These are phyloP conservation scores for Aureobasidium sp. DNA, from an alignment of 2,329 filamentous ascomycete genomes.

Conservation along the genomic window DNA sequence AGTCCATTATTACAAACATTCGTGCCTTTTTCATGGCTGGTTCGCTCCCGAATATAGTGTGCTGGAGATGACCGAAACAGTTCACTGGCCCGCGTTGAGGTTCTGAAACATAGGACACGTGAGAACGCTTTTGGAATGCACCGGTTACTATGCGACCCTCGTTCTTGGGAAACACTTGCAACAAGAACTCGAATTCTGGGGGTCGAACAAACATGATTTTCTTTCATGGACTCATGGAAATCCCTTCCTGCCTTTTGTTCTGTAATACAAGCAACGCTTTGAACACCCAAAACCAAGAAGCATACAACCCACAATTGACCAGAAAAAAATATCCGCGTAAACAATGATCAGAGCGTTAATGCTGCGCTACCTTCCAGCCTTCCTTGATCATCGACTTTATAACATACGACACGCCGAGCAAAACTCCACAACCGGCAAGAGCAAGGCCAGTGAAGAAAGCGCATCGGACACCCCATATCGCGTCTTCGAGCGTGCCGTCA, in stretches of 20 bases:
- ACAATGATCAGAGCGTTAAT: neutral
- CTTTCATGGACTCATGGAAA: neutral
- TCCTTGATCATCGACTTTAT: constrained; percentile 16
- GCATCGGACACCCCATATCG: constrained; percentile 19
- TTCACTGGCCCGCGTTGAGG: neutral
- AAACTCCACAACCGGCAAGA: constrained; percentile 18
- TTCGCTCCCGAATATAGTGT: neutral
- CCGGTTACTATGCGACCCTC: neutral
- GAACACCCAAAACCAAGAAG: neutral
- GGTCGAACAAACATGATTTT: neutral
- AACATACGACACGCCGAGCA: constrained; percentile 20
- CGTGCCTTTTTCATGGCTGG: neutral
- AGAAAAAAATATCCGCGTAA: neutral
- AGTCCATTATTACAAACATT: neutral
- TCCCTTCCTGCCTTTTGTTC: neutral
- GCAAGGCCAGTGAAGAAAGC: constrained; percentile 22
- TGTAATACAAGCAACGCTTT: neutral
- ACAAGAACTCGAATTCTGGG: neutral
- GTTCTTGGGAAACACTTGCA: neutral
- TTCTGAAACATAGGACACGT: neutral
- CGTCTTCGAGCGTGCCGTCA: constrained; percentile 9
- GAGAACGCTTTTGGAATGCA: neutral
- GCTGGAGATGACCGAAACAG: neutral
- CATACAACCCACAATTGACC: neutral
- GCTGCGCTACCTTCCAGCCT: constrained; percentile 14